Evolutionary conservation across 768 basidiomycete species (phyloP).

Genomic region (Kwoniella shandongensis): DNA sequence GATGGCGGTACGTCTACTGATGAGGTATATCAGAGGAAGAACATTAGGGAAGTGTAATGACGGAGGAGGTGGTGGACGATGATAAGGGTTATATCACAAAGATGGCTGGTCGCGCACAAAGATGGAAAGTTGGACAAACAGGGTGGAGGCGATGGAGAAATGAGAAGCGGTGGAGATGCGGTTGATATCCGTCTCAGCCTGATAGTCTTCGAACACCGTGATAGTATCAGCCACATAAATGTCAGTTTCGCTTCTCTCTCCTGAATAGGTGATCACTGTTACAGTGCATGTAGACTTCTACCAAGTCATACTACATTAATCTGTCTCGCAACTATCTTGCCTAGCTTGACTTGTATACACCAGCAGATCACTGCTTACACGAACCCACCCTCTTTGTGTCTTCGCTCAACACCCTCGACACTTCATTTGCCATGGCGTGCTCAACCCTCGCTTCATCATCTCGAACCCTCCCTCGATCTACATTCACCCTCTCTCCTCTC

Average conservation of each 20-base stretch:
- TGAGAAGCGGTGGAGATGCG: no score
- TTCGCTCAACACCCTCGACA: no score
- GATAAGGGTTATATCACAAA: not conserved
- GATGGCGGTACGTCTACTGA: constrained; percentile 15
- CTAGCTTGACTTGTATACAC: no score
- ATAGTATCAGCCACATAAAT: not conserved
- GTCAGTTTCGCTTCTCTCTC: constrained; percentile 10
- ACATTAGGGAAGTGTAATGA: not conserved
- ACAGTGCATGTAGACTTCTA: no score
- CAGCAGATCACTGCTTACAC: no score
- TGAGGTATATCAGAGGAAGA: not conserved
- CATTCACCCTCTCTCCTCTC: constrained; percentile 5
- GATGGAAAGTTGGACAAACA: no score
- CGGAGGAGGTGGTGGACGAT: not conserved
- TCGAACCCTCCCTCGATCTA: constrained; percentile 1
- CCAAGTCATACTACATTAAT: not conserved
- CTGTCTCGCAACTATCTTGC: no score
- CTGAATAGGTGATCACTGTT: not conserved
- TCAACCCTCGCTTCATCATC: constrained; percentile 23
- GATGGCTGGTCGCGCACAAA: constrained; percentile 19
- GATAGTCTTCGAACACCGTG: no score
- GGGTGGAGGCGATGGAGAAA: no score
- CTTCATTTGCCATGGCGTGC: constrained; percentile 2
- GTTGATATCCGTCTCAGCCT: no score
- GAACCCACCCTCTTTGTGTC: no score